Conservation (phyloP, 192 early-diverging fungal species). For the Backusella sp. region DNA sequence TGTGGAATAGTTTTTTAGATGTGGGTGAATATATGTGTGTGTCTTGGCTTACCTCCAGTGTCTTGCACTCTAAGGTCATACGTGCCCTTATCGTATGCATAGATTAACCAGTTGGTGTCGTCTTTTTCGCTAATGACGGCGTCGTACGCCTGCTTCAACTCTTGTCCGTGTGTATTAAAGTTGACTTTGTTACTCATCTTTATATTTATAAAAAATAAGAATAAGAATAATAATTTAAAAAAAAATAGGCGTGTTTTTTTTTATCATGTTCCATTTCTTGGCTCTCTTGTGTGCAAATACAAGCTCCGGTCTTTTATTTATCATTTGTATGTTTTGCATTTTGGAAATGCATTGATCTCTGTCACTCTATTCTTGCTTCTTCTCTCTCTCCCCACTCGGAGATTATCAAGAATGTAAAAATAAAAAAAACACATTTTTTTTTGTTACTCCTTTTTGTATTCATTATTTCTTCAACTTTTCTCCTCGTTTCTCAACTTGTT, state of each 20-base stretch:
- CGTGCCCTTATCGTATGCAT: constrained; percentile 72
- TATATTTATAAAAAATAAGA: not conserved
- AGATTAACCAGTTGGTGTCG: constrained; percentile 71
- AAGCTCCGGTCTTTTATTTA: not conserved
- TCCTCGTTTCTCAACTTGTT: not conserved
- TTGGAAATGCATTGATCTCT: not conserved
- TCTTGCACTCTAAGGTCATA: constrained; percentile 64
- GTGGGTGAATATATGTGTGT: no score
- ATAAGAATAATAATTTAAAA: constrained; percentile 17
- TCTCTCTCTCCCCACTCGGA: not conserved
- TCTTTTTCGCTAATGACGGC: constrained; percentile 55
- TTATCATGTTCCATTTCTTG: not conserved
- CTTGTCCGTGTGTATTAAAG: constrained; percentile 63
- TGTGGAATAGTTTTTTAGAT: no score
- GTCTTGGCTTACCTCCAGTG: constrained; percentile 45
- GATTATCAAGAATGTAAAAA: not conserved
- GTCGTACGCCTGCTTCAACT: constrained; percentile 62
- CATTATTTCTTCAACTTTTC: not conserved
- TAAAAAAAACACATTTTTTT: no score
- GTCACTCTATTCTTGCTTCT: no score
- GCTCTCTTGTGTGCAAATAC: not conserved
- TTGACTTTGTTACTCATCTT: constrained; percentile 61
- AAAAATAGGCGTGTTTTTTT: not conserved
- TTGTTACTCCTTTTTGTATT: not conserved
- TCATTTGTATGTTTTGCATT: not conserved